Conservation (phyloP, 169 alveolate genomes). For the Eimeria maxima region DNA sequence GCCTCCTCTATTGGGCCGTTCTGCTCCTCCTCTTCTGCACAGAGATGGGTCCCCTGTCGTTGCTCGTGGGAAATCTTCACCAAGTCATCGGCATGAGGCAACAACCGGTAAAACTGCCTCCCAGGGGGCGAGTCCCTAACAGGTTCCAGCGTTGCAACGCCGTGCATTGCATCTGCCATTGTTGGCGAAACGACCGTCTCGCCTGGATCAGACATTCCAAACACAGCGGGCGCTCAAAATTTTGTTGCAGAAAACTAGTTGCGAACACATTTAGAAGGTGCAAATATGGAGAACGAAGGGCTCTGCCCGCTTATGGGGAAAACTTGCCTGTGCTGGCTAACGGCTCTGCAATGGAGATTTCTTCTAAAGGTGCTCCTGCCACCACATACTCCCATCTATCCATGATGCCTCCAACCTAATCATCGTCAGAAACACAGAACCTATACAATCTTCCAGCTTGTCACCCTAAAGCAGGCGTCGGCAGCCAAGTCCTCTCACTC, state of each 20-base stretch:
- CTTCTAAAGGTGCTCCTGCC: constrained; percentile 90
- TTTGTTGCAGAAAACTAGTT: too few relatives aligned
- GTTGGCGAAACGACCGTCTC: constrained; percentile 84
- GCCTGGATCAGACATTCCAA: constrained; percentile 14
- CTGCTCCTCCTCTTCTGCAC: not conserved
- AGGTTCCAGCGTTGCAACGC: constrained; percentile 75
- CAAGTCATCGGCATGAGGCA: constrained; percentile 68
- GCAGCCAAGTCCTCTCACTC: not conserved
- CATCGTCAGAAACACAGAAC: not conserved
- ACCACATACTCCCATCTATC: constrained; percentile 90
- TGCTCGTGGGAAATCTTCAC: constrained; percentile 31
- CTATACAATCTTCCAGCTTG: not conserved
- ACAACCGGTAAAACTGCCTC: constrained; percentile 71
- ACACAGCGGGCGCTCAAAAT: not conserved
- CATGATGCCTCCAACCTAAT: constrained; percentile 86
- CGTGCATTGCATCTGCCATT: constrained; percentile 78
- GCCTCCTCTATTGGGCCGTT: constrained; percentile 12
- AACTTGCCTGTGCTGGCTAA: constrained; percentile 86
- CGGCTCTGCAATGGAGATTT: constrained; percentile 90
- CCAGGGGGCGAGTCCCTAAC: constrained; percentile 81
- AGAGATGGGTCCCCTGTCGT: not conserved
- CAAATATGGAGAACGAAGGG: not conserved
- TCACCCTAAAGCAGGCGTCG: not conserved
- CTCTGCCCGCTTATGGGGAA: not conserved
- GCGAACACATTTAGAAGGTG: not conserved